These are phyloP conservation scores for Suillus alpinus DNA, from an alignment of 768 basidiomycete species.

Conservation along the genomic window DNA sequence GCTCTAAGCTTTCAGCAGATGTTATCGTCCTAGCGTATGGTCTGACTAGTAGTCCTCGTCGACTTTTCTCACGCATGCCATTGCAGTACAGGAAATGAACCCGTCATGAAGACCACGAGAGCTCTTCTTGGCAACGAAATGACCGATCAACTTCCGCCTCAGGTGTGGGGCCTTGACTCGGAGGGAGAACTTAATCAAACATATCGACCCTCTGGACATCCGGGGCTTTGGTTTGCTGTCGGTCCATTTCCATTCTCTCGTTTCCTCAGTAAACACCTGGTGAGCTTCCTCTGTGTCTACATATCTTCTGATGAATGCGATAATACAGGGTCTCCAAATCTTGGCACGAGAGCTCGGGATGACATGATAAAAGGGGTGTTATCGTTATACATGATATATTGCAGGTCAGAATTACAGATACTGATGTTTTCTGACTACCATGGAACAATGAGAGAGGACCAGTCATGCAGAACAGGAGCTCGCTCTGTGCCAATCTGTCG, in stretches of 20 bases:
- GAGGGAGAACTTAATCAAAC: background rate
- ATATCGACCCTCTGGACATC: background rate
- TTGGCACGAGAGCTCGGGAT: background rate
- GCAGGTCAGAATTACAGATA: background rate
- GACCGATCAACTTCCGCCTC: background rate
- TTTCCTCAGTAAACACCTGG: background rate
- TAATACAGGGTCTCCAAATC: background rate
- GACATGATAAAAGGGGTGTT: background rate
- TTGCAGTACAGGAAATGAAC: background rate
- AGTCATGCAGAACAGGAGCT: slow-evolving; percentile 57
- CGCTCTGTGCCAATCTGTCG: slow-evolving; percentile 86
- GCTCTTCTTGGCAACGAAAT: background rate
- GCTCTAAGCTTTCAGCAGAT: slow-evolving; percentile 38
- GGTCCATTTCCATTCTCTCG: background rate
- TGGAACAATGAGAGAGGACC: slow-evolving; percentile 53
- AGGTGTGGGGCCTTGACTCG: background rate
- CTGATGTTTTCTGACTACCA: slow-evolving; percentile 45
- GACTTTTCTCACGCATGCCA: background rate
- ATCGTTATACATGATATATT: background rate
- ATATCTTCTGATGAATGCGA: background rate
- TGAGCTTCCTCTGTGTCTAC: background rate
- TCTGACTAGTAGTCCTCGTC: slow-evolving; percentile 13
- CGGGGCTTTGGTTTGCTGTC: background rate
- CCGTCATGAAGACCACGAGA: background rate
- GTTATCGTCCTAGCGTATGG: slow-evolving; percentile 50